Base-by-base conservation (phyloP, 176 grass and related monocot species). In the Oryza coarctata region DNA sequence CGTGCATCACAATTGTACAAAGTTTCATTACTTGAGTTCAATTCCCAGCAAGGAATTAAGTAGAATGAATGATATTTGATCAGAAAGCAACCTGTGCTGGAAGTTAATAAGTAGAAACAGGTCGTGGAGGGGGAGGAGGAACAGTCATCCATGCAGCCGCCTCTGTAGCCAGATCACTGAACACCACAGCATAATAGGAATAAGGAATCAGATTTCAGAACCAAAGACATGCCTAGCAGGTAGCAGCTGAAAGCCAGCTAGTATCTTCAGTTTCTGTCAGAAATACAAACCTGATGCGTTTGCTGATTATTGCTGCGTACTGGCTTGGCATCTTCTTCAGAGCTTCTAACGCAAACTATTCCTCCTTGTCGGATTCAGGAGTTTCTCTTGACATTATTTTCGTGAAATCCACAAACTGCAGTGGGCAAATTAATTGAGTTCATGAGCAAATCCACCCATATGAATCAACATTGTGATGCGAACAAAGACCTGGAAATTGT, bases 341-440 rank as follows among this genome's bases (percentile, higher is more conserved):
- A 20, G 84, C 88, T 73, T 86, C 73, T 31, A 93, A 68, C 1
- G 88, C 84, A 76, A 97, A 97, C 13, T 35, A 60, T 22, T 81
- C 84, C 52, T 82, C 94, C 78, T 91, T 91, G 58, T 63, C 66
- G 2, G 31, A 15, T 75, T 77, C 27, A 3, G 84, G 49, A 9
- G 80, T 87, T 41, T 87, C 83, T 63, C 20, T 57, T 4, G 86
- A 86, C 91, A 93, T 89, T 75, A 93, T 97, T 28, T 89, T 78
- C 0, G 94, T 91, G 57, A 97, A 97, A 83, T 91, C 79, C 26
- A 97, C 91, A 74, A 93, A 97, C 94, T 94, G 70, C 65, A 83
- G 23, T 39, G 25, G 44, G 5, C 8, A 61, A 20, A 41, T 3
- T 15, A 32, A 60, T 73, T 4, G 11, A 68, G n/a, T 2, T 33